Evolutionary conservation across 2,329 filamentous ascomycete genomes (phyloP), one percentile per base, ranked within the genome.

Genomic region (Ophiostoma sp.): DNA sequence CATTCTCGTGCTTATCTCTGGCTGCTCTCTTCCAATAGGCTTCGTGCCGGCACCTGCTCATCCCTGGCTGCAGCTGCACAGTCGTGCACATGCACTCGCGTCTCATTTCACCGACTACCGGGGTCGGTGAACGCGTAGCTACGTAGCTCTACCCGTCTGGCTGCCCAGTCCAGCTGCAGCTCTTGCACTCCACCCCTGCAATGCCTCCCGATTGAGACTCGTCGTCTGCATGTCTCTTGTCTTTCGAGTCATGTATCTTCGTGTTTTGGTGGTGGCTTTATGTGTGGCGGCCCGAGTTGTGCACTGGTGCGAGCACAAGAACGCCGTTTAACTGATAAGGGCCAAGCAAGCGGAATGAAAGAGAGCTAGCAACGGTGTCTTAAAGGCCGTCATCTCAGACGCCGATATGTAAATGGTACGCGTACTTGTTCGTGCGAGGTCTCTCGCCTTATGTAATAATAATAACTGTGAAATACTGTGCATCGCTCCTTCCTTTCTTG

Each of bases 11-110:
- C 11, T 62, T 41, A 36, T 8, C 4, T 55, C n/a, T 55, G 9
- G 49, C 49, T 27, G 4, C 14, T 62, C 58, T n/a, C 58, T 62
- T 42, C 58, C 58, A 42, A 62, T 62, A 16, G 58, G 58, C 58
- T 62, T 62, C 38, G 36, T 62, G 27, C 55, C 55, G 55, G 27
- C 11, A 12, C 14, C 58, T 62, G 36, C 0, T 62, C 49, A 55
- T 27, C 27, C 27, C 27, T 27, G 49, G n/a, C n/a, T 55, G 36
- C 38, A 41, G 38, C 36, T 40, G 27, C 58, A 40, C 11, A 38
- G 36, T 62, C 36, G 36, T 62, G 38, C 38, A 40, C 58, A 62
- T 62, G 58, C 58, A 40, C 38, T 55, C 49, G 49, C 49, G 49
- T 27, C 49, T 27, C 18, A 55, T 55, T 55, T 11, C 7, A 42